Conservation (phyloP, 208 protist species). For the Spironucleus salmonicida region DNA sequence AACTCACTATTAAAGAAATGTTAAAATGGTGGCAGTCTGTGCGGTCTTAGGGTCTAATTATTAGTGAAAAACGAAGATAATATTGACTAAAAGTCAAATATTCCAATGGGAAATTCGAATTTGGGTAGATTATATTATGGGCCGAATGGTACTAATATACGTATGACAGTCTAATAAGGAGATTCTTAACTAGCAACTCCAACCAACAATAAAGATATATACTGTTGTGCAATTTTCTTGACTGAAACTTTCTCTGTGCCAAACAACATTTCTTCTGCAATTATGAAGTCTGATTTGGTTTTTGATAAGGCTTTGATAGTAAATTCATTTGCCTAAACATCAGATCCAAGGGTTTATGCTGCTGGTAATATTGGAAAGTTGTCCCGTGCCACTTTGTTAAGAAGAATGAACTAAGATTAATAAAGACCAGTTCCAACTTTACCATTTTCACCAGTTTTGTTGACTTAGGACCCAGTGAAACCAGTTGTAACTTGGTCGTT, state of each 20-base stretch:
- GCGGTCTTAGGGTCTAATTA: neutral
- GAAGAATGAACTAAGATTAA: no score
- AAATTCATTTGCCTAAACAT: constrained; percentile 13
- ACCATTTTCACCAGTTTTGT: no score
- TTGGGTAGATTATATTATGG: neutral
- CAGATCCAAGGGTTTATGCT: neutral
- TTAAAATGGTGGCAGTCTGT: constrained; percentile 2
- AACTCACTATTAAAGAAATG: no score
- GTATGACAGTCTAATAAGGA: neutral
- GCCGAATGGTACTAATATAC: neutral
- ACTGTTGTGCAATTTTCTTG: constrained; percentile 22
- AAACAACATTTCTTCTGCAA: constrained; percentile 3
- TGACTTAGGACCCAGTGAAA: no score
- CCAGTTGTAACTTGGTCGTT: no score
- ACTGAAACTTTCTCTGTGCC: constrained; percentile 11
- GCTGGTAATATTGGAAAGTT: constrained; percentile 17
- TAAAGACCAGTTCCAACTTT: no score
- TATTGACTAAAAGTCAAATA: neutral
- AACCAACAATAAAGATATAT: neutral
- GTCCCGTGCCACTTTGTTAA: neutral
- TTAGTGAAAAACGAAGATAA: neutral
- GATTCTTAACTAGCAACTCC: neutral
- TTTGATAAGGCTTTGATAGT: constrained; percentile 18
- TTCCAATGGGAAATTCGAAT: neutral
- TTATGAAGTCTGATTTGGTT: constrained; percentile 8